These are phyloP conservation scores for Priceomyces fermenticarens DNA, from an alignment of 805 yeast genomes.

Conservation along the genomic window DNA sequence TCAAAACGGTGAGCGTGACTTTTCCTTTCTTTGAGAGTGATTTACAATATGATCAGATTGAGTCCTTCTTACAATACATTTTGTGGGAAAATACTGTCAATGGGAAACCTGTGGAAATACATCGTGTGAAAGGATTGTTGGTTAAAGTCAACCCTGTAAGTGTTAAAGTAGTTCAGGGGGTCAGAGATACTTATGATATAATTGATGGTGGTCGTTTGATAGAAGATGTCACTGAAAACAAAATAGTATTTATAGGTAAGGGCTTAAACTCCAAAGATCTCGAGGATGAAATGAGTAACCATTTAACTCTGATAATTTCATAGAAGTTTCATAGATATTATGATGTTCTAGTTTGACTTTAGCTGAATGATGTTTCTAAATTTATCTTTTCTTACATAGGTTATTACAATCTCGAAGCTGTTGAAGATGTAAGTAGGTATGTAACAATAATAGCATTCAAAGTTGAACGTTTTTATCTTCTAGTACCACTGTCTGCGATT, in stretches of 20 bases:
- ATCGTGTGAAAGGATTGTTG: slow-evolving; percentile 77
- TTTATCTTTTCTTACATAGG: too few species aligned
- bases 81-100: slow-evolving; percentile 66
- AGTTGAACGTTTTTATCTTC: too few species aligned
- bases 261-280: slow-evolving; percentile 41
- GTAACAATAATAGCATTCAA: too few species aligned
- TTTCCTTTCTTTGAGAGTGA: slow-evolving; percentile 39
- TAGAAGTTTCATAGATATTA: neutral
- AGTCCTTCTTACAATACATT: slow-evolving; percentile 62
- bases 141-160: slow-evolving; percentile 29
- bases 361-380: neutral
- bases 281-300: slow-evolving; percentile 24
- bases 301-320: neutral
- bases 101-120: slow-evolving; percentile 58
- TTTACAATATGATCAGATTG: slow-evolving; percentile 45
- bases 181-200: slow-evolving; percentile 86
- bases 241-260: slow-evolving; percentile 76
- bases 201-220: slow-evolving; percentile 43
- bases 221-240: slow-evolving; percentile 42
- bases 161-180: slow-evolving; percentile 80
- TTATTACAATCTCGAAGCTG: too few species aligned
- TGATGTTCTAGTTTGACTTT: neutral
- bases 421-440: too few species aligned
- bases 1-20: slow-evolving; percentile 37
- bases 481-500: too few species aligned